phyloP scores from a whole-genome alignment of 192 early-diverging fungal genomes.

The Mortierella antarctica region DNA sequence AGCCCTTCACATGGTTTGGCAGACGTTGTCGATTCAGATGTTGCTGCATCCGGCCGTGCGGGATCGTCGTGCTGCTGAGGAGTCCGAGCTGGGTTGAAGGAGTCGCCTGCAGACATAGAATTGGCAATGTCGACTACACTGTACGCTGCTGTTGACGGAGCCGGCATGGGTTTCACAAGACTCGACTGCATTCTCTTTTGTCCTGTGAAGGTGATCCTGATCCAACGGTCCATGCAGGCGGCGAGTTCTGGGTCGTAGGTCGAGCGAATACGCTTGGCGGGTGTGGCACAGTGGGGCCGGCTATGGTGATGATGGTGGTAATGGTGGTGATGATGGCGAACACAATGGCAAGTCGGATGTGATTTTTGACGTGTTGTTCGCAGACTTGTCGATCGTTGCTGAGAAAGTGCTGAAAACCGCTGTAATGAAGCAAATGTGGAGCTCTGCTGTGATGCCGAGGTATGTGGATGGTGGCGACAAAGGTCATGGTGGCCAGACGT shows the following conservation, averaged over 20 bases:
- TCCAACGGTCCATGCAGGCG: conserved; percentile 45
- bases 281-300: conserved; percentile 1
- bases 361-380: too few relatives aligned
- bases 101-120: neutral
- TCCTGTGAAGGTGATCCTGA: conserved; percentile 14
- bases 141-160: conserved; percentile 3
- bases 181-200: conserved; percentile 22
- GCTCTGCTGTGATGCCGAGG: too few relatives aligned
- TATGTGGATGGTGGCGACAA: too few relatives aligned
- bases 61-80: neutral
- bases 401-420: too few relatives aligned
- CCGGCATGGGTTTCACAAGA: conserved; percentile 22
- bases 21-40: neutral
- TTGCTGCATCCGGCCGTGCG: neutral
- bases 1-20: neutral
- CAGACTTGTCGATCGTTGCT: too few relatives aligned
- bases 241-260: conserved; percentile 34
- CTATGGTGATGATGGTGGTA: neutral
- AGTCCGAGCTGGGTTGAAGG: neutral
- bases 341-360: neutral
- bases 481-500: too few relatives aligned
- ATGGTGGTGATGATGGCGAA: neutral
- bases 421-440: too few relatives aligned
- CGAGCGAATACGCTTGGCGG: conserved; percentile 1
- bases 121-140: conserved; percentile 1